phyloP scores from a whole-genome alignment of 352 stramenopile species.

The Phytophthora pseudosyringae region DNA sequence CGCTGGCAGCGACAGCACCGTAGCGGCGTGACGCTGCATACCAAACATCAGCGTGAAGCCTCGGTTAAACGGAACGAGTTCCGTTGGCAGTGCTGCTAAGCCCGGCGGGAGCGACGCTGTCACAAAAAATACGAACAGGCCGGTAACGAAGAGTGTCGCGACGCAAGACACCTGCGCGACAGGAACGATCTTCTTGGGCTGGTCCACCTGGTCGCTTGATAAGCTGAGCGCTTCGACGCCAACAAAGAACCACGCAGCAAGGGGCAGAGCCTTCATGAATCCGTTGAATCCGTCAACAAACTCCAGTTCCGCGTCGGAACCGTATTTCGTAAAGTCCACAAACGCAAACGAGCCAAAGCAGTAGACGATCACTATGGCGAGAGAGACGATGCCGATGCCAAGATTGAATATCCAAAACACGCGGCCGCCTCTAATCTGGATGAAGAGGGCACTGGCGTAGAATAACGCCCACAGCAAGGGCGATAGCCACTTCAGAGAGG shows the following conservation, averaged over 20 bases:
- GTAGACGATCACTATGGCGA: slow-evolving; percentile 46
- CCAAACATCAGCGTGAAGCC: slow-evolving; percentile 46
- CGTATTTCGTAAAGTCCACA: slow-evolving; percentile 32
- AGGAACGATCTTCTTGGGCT: slow-evolving; percentile 51
- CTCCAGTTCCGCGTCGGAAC: slow-evolving; percentile 2
- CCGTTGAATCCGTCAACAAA: slow-evolving; percentile 31
- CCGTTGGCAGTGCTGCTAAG: slow-evolving; percentile 18
- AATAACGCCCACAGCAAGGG: slow-evolving; percentile 38
- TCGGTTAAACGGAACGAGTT: slow-evolving; percentile 43
- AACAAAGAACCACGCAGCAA: slow-evolving; percentile 56
- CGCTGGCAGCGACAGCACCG: slow-evolving; percentile 48
- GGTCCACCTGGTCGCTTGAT: slow-evolving; percentile 38
- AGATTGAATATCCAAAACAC: slow-evolving; percentile 56
- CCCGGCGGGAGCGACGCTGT: slow-evolving; percentile 38
- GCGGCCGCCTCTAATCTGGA: slow-evolving; percentile 38
- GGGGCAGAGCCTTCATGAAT: slow-evolving; percentile 42
- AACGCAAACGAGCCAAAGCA: slow-evolving; percentile 38
- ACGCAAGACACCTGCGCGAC: slow-evolving; percentile 48
- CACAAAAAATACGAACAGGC: slow-evolving; percentile 44
- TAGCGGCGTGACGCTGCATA: slow-evolving; percentile 18
- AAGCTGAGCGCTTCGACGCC: slow-evolving; percentile 46
- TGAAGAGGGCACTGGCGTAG: slow-evolving; percentile 36
- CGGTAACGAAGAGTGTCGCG: slow-evolving; percentile 41
- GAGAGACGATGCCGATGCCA: slow-evolving; percentile 31
- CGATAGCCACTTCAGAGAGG: slow-evolving; percentile 13